Evolutionary conservation across 2,329 filamentous ascomycete genomes (phyloP).

Genomic region (Lachnellula cervina): DNA sequence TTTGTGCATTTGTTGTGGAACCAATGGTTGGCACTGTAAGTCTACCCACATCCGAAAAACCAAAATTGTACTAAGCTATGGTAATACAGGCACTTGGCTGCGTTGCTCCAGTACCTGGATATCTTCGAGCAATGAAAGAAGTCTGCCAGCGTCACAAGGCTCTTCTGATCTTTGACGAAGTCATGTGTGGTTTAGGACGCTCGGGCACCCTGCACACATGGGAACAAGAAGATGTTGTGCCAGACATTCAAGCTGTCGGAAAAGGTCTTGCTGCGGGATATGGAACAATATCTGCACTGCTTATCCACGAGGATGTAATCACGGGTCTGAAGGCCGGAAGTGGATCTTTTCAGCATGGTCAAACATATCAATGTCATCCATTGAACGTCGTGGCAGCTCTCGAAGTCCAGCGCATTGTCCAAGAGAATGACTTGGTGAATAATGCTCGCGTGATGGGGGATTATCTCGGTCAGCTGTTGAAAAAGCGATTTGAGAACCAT

Average conservation of each 20-base stretch:
- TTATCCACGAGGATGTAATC: slow-evolving; percentile 39
- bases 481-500: background rate
- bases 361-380: slow-evolving; percentile 1
- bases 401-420: slow-evolving; percentile 1
- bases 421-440: background rate
- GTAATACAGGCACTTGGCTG: slow-evolving; percentile 51
- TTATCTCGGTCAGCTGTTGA: background rate
- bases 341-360: background rate
- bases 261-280: slow-evolving; percentile 61
- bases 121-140: slow-evolving; percentile 58
- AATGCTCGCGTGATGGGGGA: background rate
- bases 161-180: slow-evolving; percentile 65
- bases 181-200: slow-evolving; percentile 53
- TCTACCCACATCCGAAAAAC: background rate
- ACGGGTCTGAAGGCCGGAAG: background rate
- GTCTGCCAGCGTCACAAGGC: slow-evolving; percentile 65
- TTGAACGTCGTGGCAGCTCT: background rate
- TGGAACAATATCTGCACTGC: slow-evolving; percentile 51
- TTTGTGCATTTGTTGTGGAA: slow-evolving; percentile 61
- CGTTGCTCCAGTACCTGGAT: slow-evolving; percentile 58
- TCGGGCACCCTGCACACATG: slow-evolving; percentile 47
- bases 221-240: slow-evolving; percentile 45
- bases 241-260: slow-evolving; percentile 59
- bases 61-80: background rate
- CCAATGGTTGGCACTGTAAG: slow-evolving; percentile 53